phyloP scores from a whole-genome alignment of 2,329 filamentous ascomycete species.

The Botrytis byssoidea region DNA sequence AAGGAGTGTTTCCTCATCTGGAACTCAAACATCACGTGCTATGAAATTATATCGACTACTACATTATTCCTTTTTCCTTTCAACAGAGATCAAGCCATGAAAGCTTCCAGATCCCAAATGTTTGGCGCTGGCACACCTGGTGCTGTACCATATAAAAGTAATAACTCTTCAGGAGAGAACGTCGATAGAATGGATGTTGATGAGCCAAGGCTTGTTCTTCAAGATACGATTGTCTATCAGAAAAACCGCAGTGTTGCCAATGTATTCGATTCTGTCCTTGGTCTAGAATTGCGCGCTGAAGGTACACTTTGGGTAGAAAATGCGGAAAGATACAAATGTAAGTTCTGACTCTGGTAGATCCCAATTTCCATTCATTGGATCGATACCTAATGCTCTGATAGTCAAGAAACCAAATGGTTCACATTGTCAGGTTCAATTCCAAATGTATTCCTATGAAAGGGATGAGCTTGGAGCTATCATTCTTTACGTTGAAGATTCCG shows the following conservation, averaged over 20 bases:
- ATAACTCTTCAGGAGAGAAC: background rate
- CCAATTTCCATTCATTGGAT: background rate
- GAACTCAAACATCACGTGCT: background rate
- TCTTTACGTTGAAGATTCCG: constrained; percentile 14
- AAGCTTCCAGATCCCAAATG: background rate
- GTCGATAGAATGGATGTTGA: constrained; percentile 5
- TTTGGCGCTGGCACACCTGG: background rate
- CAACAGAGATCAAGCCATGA: background rate
- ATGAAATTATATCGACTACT: too few relatives aligned
- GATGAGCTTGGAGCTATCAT: constrained; percentile 17
- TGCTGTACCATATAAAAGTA: background rate
- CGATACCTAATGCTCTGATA: background rate
- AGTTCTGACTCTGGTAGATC: background rate
- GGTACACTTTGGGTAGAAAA: constrained; percentile 19
- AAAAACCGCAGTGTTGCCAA: constrained; percentile 4
- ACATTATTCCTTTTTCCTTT: background rate
- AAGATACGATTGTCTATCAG: constrained; percentile 16
- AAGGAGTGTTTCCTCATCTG: background rate
- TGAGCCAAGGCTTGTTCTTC: constrained; percentile 13
- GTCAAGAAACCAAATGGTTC: constrained; percentile 19
- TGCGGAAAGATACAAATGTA: constrained; percentile 14
- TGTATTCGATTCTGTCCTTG: constrained; percentile 5
- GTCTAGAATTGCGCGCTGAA: constrained; percentile 5
- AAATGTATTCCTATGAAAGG: constrained; percentile 16
- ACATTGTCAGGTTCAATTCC: constrained; percentile 11